Conservation (phyloP, 192 early-diverging fungal species). For the Neocallimastix lanati region DNA sequence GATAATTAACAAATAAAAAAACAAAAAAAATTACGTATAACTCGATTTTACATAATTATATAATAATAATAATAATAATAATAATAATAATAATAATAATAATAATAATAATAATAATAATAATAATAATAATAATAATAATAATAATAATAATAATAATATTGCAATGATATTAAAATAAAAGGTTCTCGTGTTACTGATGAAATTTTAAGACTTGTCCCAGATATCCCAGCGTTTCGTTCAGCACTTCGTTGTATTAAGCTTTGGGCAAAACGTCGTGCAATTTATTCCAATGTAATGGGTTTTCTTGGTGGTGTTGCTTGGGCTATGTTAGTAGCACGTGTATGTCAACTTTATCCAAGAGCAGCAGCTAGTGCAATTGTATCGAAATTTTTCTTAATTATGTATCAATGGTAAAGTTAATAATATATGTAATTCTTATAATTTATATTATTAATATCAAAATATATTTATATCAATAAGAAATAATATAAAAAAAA, state of each 20-base stretch:
- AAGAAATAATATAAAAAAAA: too few species aligned
- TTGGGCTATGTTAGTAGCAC: constrained; percentile 92
- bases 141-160: too few species aligned
- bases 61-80: too few species aligned
- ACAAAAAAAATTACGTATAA: too few species aligned
- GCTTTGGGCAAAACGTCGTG: constrained; percentile 84
- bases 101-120: too few species aligned
- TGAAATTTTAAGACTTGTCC: constrained; percentile 83
- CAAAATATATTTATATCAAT: too few species aligned
- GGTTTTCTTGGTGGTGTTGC: constrained; percentile 97
- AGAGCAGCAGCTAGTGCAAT: constrained; percentile 77
- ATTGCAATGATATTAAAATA: too few species aligned
- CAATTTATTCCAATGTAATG: constrained; percentile 89
- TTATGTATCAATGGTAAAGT: constrained; percentile 58
- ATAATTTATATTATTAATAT: too few species aligned
- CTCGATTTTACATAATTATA: too few species aligned
- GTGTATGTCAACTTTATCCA: constrained; percentile 89
- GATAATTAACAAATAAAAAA: too few species aligned
- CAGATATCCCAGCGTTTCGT: constrained; percentile 73
- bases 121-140: too few species aligned
- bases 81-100: too few species aligned
- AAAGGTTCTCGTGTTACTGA: constrained; percentile 85
- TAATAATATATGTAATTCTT: background rate
- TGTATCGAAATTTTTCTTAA: constrained; percentile 73
- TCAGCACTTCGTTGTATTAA: constrained; percentile 85